phyloP scores from a whole-genome alignment of 345 rosid genomes.

The Corchorus olitorius region DNA sequence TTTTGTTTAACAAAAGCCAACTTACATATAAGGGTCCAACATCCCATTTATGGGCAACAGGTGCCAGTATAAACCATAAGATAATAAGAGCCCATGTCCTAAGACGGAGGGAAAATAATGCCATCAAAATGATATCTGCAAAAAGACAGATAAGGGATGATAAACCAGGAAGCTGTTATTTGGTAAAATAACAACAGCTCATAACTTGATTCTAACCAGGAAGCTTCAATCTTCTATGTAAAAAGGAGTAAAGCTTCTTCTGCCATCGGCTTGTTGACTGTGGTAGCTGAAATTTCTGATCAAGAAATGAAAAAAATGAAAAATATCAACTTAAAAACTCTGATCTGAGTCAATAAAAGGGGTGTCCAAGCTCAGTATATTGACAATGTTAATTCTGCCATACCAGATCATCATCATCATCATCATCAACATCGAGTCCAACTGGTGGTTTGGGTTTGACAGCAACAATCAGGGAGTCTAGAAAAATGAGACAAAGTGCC shows the following conservation, averaged over 20 bases:
- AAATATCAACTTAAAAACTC: background rate
- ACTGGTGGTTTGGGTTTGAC: conserved; percentile 75
- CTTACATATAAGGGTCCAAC: conserved; percentile 88
- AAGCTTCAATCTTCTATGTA: conserved; percentile 67
- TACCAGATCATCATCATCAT: conserved; percentile 71
- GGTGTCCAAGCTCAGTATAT: conserved; percentile 14
- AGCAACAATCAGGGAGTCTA: conserved; percentile 74
- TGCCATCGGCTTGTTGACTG: conserved; percentile 70
- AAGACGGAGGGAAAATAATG: conserved; percentile 62
- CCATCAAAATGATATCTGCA: conserved; percentile 78
- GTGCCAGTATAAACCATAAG: conserved; percentile 83
- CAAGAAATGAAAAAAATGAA: conserved; percentile 13
- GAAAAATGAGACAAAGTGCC: conserved; percentile 15
- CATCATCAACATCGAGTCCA: conserved; percentile 51
- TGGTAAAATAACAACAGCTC: conserved; percentile 16
- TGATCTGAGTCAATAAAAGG: background rate
- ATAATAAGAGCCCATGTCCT: conserved; percentile 61
- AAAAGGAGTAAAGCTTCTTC: conserved; percentile 61
- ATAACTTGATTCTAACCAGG: conserved; percentile 55
- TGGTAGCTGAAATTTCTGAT: conserved; percentile 79
- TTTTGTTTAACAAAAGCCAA: conserved; percentile 22
- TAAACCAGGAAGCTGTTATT: conserved; percentile 25
- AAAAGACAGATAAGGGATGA: conserved; percentile 24
- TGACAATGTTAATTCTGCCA: conserved; percentile 4
- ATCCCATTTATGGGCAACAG: conserved; percentile 77